Conservation (phyloP, 495 filamentous ascomycete genomes). For the Aspergillus sparsus region DNA sequence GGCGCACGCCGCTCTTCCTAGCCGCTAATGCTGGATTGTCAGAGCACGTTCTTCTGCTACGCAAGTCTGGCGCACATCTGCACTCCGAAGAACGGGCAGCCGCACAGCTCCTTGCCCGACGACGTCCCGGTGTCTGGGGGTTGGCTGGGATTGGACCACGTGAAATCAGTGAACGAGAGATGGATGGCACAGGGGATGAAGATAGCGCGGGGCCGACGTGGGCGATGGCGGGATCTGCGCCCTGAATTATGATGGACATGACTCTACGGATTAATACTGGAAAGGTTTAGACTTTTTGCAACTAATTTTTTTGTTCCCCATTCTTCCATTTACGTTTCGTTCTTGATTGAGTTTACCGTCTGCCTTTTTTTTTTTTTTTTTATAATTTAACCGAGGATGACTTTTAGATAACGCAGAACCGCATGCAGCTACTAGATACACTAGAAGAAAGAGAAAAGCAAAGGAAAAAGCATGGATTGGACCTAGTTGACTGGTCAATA, state of each 20-base stretch:
- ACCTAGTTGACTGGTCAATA: not conserved
- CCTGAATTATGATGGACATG: conserved; percentile 21
- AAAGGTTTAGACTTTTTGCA: not conserved
- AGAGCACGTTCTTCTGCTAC: conserved; percentile 66
- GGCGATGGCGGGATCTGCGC: conserved; percentile 41
- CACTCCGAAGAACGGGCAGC: conserved; percentile 61
- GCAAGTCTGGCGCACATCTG: conserved; percentile 69
- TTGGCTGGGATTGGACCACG: conserved; percentile 47
- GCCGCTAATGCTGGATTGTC: conserved; percentile 63
- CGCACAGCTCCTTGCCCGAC: conserved; percentile 48
- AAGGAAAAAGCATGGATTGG: not conserved
- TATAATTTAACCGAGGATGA: not conserved
- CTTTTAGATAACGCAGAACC: not conserved
- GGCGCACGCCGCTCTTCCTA: conserved; percentile 80
- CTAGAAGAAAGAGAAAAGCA: not conserved
- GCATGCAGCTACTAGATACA: not conserved
- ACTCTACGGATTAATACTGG: not conserved
- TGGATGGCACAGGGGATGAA: conserved; percentile 18
- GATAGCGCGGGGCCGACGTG: conserved; percentile 21
- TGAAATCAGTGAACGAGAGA: conserved; percentile 38
- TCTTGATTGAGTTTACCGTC: not conserved
- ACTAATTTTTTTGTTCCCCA: conserved; percentile 1
- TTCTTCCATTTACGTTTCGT: not conserved
- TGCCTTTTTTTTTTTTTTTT: not conserved
- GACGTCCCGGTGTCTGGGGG: conserved; percentile 47